Conservation (phyloP, 345 rosid species). For the Cardamine occulta region DNA sequence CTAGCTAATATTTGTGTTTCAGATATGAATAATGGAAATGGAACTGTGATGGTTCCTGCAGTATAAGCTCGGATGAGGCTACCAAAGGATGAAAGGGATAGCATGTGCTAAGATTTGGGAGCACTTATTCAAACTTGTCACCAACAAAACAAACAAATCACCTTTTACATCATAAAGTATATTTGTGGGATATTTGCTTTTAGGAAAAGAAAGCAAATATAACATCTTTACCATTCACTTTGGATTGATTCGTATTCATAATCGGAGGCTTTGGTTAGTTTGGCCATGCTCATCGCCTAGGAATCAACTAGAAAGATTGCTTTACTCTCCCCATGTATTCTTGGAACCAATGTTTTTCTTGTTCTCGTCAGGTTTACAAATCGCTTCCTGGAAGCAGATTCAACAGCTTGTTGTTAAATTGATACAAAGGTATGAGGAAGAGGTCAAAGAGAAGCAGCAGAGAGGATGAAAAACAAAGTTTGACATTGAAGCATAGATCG, state of each 20-base stretch:
- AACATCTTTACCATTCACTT: not conserved
- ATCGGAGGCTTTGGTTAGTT: not conserved
- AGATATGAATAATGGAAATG: not conserved
- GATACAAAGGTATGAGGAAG: conserved; percentile 59
- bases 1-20: not conserved
- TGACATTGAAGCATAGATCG: conserved; percentile 32
- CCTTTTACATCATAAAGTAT: not conserved
- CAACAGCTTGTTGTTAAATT: conserved; percentile 66
- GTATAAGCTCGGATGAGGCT: not conserved
- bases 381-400: conserved; percentile 65
- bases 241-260: not conserved
- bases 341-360: not conserved
- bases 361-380: conserved; percentile 53
- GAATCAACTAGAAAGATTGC: not conserved
- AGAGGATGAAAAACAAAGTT: conserved; percentile 47
- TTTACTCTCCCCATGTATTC: not conserved
- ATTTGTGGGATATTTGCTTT: not conserved
- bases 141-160: not conserved
- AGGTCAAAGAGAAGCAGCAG: conserved; percentile 45
- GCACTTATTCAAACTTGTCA: not conserved
- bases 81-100: not conserved
- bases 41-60: not conserved
- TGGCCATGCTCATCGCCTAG: not conserved
- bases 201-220: not conserved
- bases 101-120: not conserved